These are phyloP conservation scores for Heritiera littoralis DNA, from an alignment of 345 rosid species.

Conservation along the genomic window DNA sequence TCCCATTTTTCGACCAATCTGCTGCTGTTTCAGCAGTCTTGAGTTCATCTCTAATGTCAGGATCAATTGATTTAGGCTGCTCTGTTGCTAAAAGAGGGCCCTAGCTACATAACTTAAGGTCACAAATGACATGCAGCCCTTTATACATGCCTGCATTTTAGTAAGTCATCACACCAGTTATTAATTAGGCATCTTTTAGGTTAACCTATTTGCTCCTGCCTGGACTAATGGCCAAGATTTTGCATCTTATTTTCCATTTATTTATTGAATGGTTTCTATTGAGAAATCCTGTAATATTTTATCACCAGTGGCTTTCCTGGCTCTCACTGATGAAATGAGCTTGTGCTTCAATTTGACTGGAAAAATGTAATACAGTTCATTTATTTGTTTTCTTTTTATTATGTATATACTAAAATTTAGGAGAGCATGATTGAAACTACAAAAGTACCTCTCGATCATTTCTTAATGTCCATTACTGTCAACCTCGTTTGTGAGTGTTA, in stretches of 20 bases:
- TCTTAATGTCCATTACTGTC: background rate
- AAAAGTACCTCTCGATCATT: background rate
- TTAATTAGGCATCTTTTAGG: background rate
- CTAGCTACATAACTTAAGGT: background rate
- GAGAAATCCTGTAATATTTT: background rate
- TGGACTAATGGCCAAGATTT: constrained; percentile 2
- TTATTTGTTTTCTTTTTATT: background rate
- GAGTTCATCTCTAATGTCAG: background rate
- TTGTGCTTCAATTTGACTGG: background rate
- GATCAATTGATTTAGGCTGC: background rate
- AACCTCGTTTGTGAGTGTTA: background rate
- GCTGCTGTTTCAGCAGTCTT: background rate
- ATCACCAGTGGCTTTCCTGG: background rate
- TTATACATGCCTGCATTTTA: background rate
- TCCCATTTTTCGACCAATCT: background rate
- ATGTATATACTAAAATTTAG: background rate
- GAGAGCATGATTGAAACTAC: background rate
- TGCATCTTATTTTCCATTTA: background rate
- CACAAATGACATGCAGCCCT: background rate
- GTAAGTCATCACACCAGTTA: background rate
- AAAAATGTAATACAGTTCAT: background rate
- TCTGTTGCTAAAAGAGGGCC: background rate
- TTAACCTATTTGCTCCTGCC: background rate
- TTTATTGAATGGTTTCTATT: background rate
- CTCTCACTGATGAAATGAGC: background rate